Percentiles rank a stretch among this genome's conserved stretches.
phyloP scores from a whole-genome alignment of 306 rosid genomes.

The Quercus agrifolia region DNA sequence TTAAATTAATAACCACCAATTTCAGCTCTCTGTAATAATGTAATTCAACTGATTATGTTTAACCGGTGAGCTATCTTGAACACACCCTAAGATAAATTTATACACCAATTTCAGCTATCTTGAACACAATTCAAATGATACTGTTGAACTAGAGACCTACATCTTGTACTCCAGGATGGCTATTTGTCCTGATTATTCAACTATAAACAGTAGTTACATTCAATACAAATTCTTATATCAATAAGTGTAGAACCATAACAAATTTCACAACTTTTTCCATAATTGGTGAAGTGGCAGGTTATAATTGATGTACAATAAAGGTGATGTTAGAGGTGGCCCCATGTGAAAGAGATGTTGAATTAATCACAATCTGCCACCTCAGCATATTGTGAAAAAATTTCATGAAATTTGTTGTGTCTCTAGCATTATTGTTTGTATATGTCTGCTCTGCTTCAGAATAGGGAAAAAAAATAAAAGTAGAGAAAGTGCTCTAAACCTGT shows the following conservation, averaged over 20 bases:
- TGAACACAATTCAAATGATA: neutral
- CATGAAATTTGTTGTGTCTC: too few relatives aligned
- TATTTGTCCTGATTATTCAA: slow-evolving; percentile 5
- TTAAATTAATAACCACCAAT: slow-evolving; percentile 2
- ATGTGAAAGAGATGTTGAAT: too few relatives aligned
- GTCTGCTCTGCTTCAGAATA: neutral
- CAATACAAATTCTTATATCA: neutral
- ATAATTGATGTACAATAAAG: too few relatives aligned
- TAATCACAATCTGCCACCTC: too few relatives aligned
- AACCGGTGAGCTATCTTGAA: neutral
- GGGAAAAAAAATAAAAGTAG: neutral
- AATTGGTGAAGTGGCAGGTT: too few relatives aligned
- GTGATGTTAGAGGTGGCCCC: too few relatives aligned
- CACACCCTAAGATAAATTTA: neutral
- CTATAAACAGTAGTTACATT: neutral
- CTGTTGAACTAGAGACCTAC: neutral
- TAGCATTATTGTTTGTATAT: neutral
- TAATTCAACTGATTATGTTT: neutral
- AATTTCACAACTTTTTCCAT: too few relatives aligned
- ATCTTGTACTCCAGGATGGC: slow-evolving; percentile 2
- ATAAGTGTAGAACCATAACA: too few relatives aligned
- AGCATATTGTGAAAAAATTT: too few relatives aligned
- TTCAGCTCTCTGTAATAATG: neutral
- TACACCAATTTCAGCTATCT: slow-evolving; percentile 1
- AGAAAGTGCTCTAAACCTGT: slow-evolving; percentile 40